A percentile compares a stretch with the other conserved stretches of the same genome.
Evolutionary conservation across 23 red algal genomes (phyloP).

Genomic region (Gracilaria caudata): DNA sequence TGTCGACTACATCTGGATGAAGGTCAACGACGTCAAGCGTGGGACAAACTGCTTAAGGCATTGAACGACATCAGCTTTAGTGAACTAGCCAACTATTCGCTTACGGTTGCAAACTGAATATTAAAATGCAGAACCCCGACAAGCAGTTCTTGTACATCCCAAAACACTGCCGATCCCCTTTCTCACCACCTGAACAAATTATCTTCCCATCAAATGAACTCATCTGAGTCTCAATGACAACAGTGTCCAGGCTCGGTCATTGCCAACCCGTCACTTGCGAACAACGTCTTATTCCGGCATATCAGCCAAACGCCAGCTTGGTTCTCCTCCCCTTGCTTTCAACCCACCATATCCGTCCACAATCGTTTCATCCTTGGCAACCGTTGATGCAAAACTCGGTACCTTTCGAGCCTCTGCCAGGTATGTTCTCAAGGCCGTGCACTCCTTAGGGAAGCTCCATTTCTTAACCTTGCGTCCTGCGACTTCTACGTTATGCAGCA

Average conservation of each 20-base stretch:
- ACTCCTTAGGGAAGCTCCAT: conserved; percentile 70
- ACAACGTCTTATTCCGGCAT: conserved; percentile 44
- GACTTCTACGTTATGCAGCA: conserved; percentile 66
- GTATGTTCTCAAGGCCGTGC: conserved; percentile 36
- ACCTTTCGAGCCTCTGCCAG: conserved; percentile 51
- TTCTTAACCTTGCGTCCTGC: conserved; percentile 58
- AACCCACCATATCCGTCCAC: conserved; percentile 33
- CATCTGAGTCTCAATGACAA: too few relatives aligned
- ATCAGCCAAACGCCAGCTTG: conserved; percentile 18
- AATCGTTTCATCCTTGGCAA: conserved; percentile 48
- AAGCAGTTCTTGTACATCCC: background rate
- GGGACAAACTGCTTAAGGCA: too few relatives aligned
- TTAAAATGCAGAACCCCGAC: background rate
- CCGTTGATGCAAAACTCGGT: conserved; percentile 55
- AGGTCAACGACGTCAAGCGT: too few relatives aligned
- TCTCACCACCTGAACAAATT: background rate
- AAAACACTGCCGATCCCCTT: background rate
- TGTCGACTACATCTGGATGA: too few relatives aligned
- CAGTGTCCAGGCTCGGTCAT: background rate
- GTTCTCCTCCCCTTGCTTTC: conserved; percentile 9
- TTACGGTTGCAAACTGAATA: background rate
- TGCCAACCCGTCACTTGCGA: background rate
- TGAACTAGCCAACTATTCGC: background rate
- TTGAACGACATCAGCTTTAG: background rate
- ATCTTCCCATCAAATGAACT: too few relatives aligned